Evolutionary conservation across 1,139 yeast species (phyloP).

Genomic region (Debaryomyces sp.): DNA sequence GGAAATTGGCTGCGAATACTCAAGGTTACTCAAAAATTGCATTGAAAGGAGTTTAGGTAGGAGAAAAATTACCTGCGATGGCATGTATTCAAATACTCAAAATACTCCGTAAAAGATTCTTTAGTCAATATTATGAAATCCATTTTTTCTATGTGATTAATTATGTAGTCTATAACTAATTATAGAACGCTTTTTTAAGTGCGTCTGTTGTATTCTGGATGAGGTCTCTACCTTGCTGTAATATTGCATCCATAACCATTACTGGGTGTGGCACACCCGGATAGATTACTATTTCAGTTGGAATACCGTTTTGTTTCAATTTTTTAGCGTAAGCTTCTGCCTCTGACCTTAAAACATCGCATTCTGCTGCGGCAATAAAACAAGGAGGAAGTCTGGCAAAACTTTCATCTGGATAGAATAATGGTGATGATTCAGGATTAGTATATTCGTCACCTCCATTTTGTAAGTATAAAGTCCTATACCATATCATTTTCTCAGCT

Average conservation of each 20-base stretch:
- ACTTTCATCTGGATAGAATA: conserved; percentile 43
- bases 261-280: conserved; percentile 52
- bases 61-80: conserved; percentile 48
- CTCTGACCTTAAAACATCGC: conserved; percentile 50
- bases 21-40: conserved; percentile 52
- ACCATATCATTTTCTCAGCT: conserved; percentile 54
- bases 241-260: conserved; percentile 50
- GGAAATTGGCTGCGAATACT: conserved; percentile 62
- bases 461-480: conserved; percentile 46
- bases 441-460: conserved; percentile 30
- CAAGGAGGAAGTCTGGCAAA: conserved; percentile 45
- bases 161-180: neutral
- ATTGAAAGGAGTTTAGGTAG: conserved; percentile 47
- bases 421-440: conserved; percentile 49
- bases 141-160: too few species aligned
- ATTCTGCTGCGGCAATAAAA: conserved; percentile 44
- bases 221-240: conserved; percentile 41
- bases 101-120: neutral
- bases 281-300: conserved; percentile 35
- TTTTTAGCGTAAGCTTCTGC: conserved; percentile 47
- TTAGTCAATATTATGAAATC: too few species aligned
- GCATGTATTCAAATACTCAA: conserved; percentile 39
- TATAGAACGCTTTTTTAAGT: conserved; percentile 22
- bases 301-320: conserved; percentile 40
- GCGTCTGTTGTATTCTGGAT: conserved; percentile 35